Conservation (phyloP, 225 moss, liverwort and hornwort genomes). For the Polytrichum commune region DNA sequence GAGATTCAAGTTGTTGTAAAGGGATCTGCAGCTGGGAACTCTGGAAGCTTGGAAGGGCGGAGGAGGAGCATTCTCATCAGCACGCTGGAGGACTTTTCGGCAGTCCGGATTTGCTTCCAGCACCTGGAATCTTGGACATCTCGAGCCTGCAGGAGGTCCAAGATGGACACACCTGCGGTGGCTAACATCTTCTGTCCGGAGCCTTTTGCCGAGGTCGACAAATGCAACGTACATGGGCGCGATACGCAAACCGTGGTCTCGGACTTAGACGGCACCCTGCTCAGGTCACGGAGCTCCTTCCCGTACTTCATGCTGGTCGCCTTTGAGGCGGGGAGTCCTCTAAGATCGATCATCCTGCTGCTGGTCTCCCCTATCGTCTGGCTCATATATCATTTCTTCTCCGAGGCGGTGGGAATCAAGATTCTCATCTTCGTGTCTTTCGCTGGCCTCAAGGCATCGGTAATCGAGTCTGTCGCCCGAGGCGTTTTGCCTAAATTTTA, state of each 20-base stretch:
- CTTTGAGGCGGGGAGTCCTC: conserved; percentile 73
- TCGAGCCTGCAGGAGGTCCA: conserved; percentile 6
- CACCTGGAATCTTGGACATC: not conserved
- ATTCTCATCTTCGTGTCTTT: conserved; percentile 70
- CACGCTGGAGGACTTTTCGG: conserved; percentile 6
- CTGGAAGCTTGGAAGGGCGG: no score
- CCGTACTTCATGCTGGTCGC: conserved; percentile 85
- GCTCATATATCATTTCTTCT: conserved; percentile 58
- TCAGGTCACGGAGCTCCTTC: conserved; percentile 65
- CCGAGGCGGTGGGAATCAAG: conserved; percentile 60
- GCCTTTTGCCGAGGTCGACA: conserved; percentile 21
- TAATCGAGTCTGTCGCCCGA: conserved; percentile 68
- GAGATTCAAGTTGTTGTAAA: no score
- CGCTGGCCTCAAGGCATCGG: conserved; percentile 54
- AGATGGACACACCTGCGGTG: conserved; percentile 32
- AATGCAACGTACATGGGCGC: conserved; percentile 33
- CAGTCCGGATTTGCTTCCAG: not conserved
- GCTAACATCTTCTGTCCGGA: conserved; percentile 22
- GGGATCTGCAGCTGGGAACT: no score
- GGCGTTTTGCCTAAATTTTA: conserved; percentile 90
- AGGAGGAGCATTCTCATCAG: not conserved
- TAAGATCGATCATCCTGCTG: conserved; percentile 52
- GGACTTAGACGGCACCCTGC: conserved; percentile 69
- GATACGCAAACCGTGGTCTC: conserved; percentile 42
- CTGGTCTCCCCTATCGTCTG: conserved; percentile 55